These are phyloP conservation scores for Glycine latifolia DNA, from an alignment of 306 rosid species.

Conservation along the genomic window DNA sequence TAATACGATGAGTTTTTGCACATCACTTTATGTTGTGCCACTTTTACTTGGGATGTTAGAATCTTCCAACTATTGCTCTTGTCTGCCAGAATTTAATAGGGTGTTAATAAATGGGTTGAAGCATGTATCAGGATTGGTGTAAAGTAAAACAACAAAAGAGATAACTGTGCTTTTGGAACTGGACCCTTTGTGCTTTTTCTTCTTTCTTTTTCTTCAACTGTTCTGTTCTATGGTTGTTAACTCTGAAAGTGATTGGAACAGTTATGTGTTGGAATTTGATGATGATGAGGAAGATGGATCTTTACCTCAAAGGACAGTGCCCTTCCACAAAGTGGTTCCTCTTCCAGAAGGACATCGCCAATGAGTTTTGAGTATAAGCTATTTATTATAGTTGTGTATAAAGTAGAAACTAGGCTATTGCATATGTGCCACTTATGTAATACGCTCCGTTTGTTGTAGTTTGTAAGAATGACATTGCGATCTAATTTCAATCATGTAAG, in stretches of 20 bases:
- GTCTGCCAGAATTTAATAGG: too few species aligned
- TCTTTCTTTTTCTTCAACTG: neutral
- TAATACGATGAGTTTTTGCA: neutral
- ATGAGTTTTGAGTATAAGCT: conserved; percentile 45
- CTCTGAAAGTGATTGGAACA: conserved; percentile 56
- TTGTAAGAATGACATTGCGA: conserved; percentile 13
- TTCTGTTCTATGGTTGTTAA: conserved; percentile 6
- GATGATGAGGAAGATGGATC: conserved; percentile 99
- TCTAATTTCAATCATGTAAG: neutral
- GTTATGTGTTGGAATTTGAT: conserved; percentile 90
- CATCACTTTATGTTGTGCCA: neutral
- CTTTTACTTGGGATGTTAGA: too few species aligned
- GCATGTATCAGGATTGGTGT: too few species aligned
- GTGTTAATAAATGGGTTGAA: too few species aligned
- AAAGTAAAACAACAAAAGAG: too few species aligned
- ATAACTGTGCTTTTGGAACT: neutral
- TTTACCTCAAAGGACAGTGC: conserved; percentile 88
- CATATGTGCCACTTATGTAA: conserved; percentile 38
- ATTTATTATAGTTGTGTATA: conserved; percentile 53
- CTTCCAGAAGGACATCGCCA: conserved; percentile 97
- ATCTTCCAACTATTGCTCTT: too few species aligned
- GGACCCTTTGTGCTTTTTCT: neutral
- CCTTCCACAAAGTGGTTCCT: conserved; percentile 90
- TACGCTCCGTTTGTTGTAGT: conserved; percentile 16
- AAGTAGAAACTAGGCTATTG: conserved; percentile 28